Evolutionary conservation across 805 yeast genomes (phyloP), one percentile per base, ranked within the genome.

Genomic region (Candida hungchunana): DNA sequence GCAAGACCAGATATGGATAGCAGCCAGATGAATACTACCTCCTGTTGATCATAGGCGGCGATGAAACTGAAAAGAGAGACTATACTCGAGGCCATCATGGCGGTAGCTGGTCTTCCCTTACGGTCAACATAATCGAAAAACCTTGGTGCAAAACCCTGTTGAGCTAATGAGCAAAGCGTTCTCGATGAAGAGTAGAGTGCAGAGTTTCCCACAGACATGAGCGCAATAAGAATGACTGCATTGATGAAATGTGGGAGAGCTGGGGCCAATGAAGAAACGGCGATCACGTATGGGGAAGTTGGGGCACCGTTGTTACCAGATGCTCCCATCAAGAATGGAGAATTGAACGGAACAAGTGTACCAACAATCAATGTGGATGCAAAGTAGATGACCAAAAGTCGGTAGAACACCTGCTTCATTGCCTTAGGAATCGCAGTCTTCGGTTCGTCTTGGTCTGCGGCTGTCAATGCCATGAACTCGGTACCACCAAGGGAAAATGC

Each of bases 211-310:
- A 69, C 71, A 14, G 76, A 70, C 23, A 67, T 55, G 18, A 82
- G 81, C 6, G 85, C 78, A 3, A 80, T 63, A 48, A 80, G 63
- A 47, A 80, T 76, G 16, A 71, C 78, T 4, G 81, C 82, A 46
- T 80, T 80, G 46, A 80, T 68, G 44, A 79, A 72, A 52, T 77
- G 81, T 46, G 79, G 73, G 31, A 78, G 66, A 6, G 73, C 79
- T 17, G 62, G 5, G 31, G 76, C 70, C 32, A 82, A 79, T 57
- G 66, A 68, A 34, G 71, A 67, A 56, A 77, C 64, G 22, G 85
- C 82, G 53, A 80, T 69, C 37, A 79, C 83, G 47, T 73, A 79
- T 20, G 87, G 86, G n/a, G 87, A 80, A 1, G 82, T 77, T 30
- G 73, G 65, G 41, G 67, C 74, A 29, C 63, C 59, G 29, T 59